phyloP scores from a whole-genome alignment of 1,284 basidiomycete species.

The Apiotrichum brassicae region DNA sequence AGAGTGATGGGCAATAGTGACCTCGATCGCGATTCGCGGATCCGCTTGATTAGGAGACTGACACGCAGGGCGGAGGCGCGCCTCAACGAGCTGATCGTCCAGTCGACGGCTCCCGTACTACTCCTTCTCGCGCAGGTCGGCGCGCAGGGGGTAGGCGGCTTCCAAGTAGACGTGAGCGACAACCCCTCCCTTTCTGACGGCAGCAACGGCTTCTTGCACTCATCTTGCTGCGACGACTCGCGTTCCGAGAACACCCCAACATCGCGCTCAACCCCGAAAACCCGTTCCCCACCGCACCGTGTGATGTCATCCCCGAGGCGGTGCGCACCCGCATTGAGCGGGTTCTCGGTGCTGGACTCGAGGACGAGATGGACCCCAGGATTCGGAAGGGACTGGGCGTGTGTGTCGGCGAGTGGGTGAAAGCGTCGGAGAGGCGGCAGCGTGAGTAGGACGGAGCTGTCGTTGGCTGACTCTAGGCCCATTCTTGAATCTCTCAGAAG shows the following conservation, averaged over 20 bases:
- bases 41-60: no score
- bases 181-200: neutral
- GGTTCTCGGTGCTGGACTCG: conserved; percentile 36
- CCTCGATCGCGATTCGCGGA: no score
- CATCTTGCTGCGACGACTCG: conserved; percentile 33
- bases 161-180: conserved; percentile 37
- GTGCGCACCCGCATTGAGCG: conserved; percentile 33
- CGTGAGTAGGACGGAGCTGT: conserved; percentile 21
- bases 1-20: no score
- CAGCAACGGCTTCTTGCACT: conserved; percentile 38
- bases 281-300: conserved; percentile 29
- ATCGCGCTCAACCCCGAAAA: conserved; percentile 28
- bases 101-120: conserved; percentile 29
- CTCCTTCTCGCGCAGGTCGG: conserved; percentile 41
- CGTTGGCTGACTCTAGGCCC: conserved; percentile 26
- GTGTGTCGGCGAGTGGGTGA: conserved; percentile 36
- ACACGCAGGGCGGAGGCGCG: conserved; percentile 32
- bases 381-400: conserved; percentile 39
- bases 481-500: conserved; percentile 24
- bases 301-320: conserved; percentile 34
- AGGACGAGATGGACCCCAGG: conserved; percentile 39
- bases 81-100: conserved; percentile 23
- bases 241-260: conserved; percentile 30
- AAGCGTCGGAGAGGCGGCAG: conserved; percentile 29
- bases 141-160: conserved; percentile 40